These are phyloP conservation scores for Omphalea diandra DNA, from an alignment of 441 rosid species.

Conservation along the genomic window DNA sequence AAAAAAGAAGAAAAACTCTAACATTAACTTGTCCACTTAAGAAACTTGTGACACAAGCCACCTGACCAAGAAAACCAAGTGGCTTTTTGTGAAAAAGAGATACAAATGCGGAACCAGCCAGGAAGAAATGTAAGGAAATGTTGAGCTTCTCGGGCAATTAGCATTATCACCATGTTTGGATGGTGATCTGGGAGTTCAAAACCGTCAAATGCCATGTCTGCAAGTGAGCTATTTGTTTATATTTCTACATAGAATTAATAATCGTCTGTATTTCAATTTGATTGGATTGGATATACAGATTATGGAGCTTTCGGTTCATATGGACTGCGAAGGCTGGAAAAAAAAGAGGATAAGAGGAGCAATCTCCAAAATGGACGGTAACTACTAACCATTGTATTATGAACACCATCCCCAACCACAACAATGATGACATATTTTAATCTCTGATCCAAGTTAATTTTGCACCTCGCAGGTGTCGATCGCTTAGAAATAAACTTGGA, in stretches of 20 bases:
- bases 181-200: conserved; percentile 49
- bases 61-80: neutral
- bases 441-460: no score
- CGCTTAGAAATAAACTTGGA: conserved; percentile 70
- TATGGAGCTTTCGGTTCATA: conserved; percentile 81
- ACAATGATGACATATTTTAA: no score
- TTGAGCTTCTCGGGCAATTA: conserved; percentile 6
- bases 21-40: no score
- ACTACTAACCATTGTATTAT: no score
- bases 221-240: conserved; percentile 45
- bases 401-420: no score
- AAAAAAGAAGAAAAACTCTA: no score
- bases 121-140: conserved; percentile 1
- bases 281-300: conserved; percentile 29
- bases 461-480: conserved; percentile 53
- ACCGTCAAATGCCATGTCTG: conserved; percentile 57
- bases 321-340: conserved; percentile 90
- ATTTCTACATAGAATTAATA: no score
- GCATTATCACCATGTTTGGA: conserved; percentile 43
- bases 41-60: neutral
- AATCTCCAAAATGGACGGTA: conserved; percentile 66
- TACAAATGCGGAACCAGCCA: neutral
- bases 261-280: neutral
- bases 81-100: no score
- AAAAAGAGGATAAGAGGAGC: conserved; percentile 69